A percentile compares a stretch with the other conserved stretches of the same genome.
These are phyloP conservation scores for Amaranthus cruentus DNA, from an alignment of 148 eudicot genomes.

Conservation along the genomic window DNA sequence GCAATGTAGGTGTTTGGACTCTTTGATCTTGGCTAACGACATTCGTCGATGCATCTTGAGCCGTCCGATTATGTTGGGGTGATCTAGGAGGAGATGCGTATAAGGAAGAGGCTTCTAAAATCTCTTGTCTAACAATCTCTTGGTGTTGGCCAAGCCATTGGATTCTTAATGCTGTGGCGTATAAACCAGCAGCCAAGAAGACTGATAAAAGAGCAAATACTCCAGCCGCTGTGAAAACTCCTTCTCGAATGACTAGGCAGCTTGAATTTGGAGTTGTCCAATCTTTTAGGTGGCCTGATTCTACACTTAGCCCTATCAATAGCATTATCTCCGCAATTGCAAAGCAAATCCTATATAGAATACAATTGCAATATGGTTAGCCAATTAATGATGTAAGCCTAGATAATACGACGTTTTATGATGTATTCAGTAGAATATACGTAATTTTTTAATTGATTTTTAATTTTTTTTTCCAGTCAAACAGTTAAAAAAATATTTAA, in stretches of 20 bases:
- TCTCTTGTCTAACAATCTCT: constrained; percentile 37
- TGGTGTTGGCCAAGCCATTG: constrained; percentile 48
- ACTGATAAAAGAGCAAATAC: constrained; percentile 59
- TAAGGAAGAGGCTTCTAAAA: constrained; percentile 39
- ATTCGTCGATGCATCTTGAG: constrained; percentile 10
- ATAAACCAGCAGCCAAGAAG: constrained; percentile 62
- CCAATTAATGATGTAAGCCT: not conserved
- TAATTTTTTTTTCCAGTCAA: too few species aligned
- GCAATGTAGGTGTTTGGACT: constrained; percentile 4
- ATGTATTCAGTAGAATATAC: too few species aligned
- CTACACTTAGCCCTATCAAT: constrained; percentile 72
- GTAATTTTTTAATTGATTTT: too few species aligned
- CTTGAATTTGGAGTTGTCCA: constrained; percentile 50
- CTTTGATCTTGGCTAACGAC: constrained; percentile 20
- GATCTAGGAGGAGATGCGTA: constrained; percentile 62
- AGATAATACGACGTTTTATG: too few species aligned
- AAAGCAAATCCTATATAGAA: constrained; percentile 49
- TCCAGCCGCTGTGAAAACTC: constrained; percentile 72
- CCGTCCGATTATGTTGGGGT: constrained; percentile 24
- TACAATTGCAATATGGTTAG: not conserved
- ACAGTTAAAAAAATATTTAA: too few species aligned
- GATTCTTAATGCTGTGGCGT: constrained; percentile 50
- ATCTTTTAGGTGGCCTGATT: constrained; percentile 76
- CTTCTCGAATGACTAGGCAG: constrained; percentile 53
- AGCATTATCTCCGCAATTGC: constrained; percentile 72